Evolutionary conservation across 2,329 filamentous ascomycete genomes (phyloP), one percentile per base, ranked within the genome.

Genomic region (Stemphylium beticola): DNA sequence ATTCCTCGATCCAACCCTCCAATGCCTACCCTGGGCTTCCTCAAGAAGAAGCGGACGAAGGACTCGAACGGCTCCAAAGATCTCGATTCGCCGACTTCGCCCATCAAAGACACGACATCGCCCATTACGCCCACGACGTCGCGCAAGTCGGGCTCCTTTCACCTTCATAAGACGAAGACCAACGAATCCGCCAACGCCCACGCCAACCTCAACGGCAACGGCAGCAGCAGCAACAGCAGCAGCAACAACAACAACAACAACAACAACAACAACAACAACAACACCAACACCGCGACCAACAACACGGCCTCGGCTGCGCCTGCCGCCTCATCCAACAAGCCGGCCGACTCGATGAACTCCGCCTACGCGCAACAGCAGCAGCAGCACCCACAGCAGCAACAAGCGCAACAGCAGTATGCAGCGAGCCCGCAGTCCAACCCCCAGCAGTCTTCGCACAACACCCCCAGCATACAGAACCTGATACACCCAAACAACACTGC

Each of bases 21-120:
- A 78, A 98, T 99, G 95, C 95, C 93, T 87, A 91, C 86, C 78
- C 86, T 97, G 83, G 92, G 92, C 78, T 92, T 97, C 76, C 87
- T 98, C 76, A 97, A 97, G 86, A 98, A 96, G 86, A 96, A 96
- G 85, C 89, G 92, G 86, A 96, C 92, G 81, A 96, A 92, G 86
- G 92, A 97, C 82, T 90, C 87, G 69, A 77, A 79, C 67, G 79
- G 81, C 62, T 77, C 76, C 75, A 83, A 81, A 73, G 83, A 87
- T 76, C 77, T 83, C 74, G 85, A 87, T 74, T 83, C 85, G 75
- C 87, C 91, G 75, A 84, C 83, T 67, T 86, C 87, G 72, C 82
- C 87, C 71, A 82, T 83, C 64, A 89, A 84, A 73, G 84, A 89
- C 65, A 49, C 85, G 45, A 52, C 57, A 46, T 67, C 67, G 62